phyloP scores from a whole-genome alignment of 768 basidiomycete genomes.

The Russula foetens region DNA sequence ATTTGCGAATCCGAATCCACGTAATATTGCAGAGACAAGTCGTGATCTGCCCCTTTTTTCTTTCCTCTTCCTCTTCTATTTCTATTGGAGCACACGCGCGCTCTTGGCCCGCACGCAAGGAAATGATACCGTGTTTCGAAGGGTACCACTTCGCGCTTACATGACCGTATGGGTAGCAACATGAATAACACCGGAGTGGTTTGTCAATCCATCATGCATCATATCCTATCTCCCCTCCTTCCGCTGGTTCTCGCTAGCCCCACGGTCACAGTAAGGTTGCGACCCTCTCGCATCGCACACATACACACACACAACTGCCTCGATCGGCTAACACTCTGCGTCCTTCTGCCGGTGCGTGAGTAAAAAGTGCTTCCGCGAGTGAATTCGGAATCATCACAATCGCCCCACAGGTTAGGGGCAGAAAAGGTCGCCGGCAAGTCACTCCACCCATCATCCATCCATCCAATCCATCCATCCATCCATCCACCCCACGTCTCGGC shows the following conservation, averaged over 20 bases:
- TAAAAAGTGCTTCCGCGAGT: neutral
- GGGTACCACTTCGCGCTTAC: neutral
- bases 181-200: neutral
- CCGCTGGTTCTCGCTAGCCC: neutral
- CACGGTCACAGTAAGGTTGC: neutral
- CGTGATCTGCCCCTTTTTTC: neutral
- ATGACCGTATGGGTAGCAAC: neutral
- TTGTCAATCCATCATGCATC: neutral
- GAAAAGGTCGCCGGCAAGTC: neutral
- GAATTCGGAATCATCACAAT: neutral
- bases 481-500: too few species aligned
- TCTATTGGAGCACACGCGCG: conserved; percentile 2
- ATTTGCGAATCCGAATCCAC: neutral
- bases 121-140: too few species aligned
- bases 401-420: neutral
- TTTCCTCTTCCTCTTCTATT: neutral
- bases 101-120: conserved; percentile 1
- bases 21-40: conserved; percentile 1
- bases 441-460: neutral
- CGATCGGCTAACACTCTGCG: neutral
- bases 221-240: neutral
- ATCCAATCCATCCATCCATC: too few species aligned
- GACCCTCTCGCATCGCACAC: neutral
- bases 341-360: neutral
- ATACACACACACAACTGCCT: neutral